phyloP scores from a whole-genome alignment of 495 filamentous ascomycete species.

The Aspergillus wentii region DNA sequence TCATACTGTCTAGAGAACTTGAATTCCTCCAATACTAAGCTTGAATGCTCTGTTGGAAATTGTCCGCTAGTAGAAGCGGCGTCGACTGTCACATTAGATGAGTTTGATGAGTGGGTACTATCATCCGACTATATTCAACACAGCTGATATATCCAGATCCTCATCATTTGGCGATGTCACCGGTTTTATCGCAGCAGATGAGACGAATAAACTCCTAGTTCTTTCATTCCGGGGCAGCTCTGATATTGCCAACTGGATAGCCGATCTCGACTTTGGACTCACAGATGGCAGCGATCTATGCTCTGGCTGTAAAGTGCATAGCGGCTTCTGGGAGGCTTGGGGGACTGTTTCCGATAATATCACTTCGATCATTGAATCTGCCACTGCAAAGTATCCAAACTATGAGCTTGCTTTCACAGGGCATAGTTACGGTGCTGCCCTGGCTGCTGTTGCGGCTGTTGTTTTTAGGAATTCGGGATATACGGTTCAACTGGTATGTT shows the following conservation, averaged over 20 bases:
- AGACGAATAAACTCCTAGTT: slow-evolving; percentile 51
- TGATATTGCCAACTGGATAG: slow-evolving; percentile 58
- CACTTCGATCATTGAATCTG: slow-evolving; percentile 26
- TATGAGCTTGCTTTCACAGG: slow-evolving; percentile 54
- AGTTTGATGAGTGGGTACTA: slow-evolving; percentile 52
- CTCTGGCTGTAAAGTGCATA: slow-evolving; percentile 39
- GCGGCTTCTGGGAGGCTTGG: slow-evolving; percentile 51
- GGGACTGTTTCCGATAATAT: slow-evolving; percentile 31
- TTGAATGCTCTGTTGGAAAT: slow-evolving; percentile 48
- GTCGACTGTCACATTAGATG: slow-evolving; percentile 43
- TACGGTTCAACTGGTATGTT: slow-evolving; percentile 17
- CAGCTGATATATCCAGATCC: slow-evolving; percentile 31
- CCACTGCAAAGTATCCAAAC: slow-evolving; percentile 30
- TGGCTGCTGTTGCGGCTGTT: slow-evolving; percentile 53
- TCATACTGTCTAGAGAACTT: slow-evolving; percentile 55
- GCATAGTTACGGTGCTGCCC: slow-evolving; percentile 60
- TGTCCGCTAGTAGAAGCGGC: slow-evolving; percentile 54
- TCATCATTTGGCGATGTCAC: slow-evolving; percentile 47
- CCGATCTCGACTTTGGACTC: slow-evolving; percentile 40
- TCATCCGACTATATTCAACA: neutral
- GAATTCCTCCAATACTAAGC: slow-evolving; percentile 22
- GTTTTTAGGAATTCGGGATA: slow-evolving; percentile 44
- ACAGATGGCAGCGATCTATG: slow-evolving; percentile 33
- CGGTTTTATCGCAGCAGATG: slow-evolving; percentile 61
- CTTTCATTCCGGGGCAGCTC: slow-evolving; percentile 58